Conservation (phyloP, 2,329 filamentous ascomycete genomes). For the Neospermospora avenae region DNA sequence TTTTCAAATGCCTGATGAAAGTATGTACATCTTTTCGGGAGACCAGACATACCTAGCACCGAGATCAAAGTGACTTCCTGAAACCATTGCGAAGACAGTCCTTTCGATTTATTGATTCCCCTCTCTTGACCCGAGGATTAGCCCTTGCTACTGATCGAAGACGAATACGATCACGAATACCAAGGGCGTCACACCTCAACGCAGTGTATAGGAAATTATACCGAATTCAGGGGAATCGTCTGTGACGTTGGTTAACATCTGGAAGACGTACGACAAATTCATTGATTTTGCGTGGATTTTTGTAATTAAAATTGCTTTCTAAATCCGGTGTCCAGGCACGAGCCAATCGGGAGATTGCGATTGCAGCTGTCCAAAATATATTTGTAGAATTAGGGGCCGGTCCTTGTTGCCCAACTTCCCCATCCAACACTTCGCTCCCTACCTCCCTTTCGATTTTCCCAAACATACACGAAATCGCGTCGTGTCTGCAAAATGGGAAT, state of each 20-base stretch:
- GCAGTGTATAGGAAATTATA: background rate
- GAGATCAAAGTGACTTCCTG: too few species aligned
- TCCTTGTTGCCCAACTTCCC: background rate
- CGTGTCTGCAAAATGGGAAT: slow-evolving; percentile 29
- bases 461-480: background rate
- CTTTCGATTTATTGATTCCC: background rate
- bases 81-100: too few species aligned
- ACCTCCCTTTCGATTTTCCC: background rate
- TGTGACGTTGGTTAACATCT: slow-evolving; percentile 5
- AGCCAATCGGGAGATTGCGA: slow-evolving; percentile 17
- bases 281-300: background rate
- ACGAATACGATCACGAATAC: slow-evolving; percentile 12
- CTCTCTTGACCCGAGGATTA: background rate
- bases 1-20: too few species aligned
- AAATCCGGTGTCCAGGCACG: slow-evolving; percentile 4
- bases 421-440: background rate
- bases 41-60: too few species aligned
- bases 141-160: background rate
- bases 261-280: slow-evolving; percentile 1
- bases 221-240: slow-evolving; percentile 1
- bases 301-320: background rate
- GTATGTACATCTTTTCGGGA: too few species aligned
- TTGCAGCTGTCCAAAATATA: background rate
- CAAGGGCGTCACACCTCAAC: background rate
- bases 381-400: slow-evolving; percentile 4